Evolutionary conservation across 164 flowering plant genomes (phyloP).

Genomic region (grape (Vitis vinifera)): DNA sequence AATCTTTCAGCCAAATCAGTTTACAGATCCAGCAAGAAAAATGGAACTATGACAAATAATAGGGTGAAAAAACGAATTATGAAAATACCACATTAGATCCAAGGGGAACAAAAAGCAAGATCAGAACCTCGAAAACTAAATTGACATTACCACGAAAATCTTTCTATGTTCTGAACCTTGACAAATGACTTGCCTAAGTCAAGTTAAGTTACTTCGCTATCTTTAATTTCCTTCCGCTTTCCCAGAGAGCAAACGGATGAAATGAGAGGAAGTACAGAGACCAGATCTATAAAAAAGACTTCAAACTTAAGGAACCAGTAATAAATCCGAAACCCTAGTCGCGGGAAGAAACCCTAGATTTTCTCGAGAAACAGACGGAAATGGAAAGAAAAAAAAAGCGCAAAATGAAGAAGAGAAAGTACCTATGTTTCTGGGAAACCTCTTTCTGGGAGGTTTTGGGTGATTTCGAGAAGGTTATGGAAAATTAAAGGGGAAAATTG

Average conservation of each 20-base stretch:
- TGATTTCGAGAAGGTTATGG: not conserved
- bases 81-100: not conserved
- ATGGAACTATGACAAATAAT: not conserved
- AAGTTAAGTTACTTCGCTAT: too few species aligned
- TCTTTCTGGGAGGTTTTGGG: not conserved
- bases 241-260: not conserved
- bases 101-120: not conserved
- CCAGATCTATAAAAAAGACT: not conserved
- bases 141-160: too few species aligned
- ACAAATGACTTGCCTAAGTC: too few species aligned
- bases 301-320: not conserved
- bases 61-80: not conserved
- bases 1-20: not conserved
- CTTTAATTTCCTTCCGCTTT: not conserved
- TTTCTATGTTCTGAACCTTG: too few species aligned
- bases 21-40: not conserved
- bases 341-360: not conserved
- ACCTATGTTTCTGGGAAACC: not conserved
- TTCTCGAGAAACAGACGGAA: not conserved
- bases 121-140: too few species aligned
- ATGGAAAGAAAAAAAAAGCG: not conserved
- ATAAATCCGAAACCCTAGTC: not conserved
- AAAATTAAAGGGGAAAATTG: constrained; percentile 7
- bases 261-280: not conserved
- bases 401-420: not conserved